Conservation (phyloP, 1,284 basidiomycete species). For the Ceratobasidium sp. region DNA sequence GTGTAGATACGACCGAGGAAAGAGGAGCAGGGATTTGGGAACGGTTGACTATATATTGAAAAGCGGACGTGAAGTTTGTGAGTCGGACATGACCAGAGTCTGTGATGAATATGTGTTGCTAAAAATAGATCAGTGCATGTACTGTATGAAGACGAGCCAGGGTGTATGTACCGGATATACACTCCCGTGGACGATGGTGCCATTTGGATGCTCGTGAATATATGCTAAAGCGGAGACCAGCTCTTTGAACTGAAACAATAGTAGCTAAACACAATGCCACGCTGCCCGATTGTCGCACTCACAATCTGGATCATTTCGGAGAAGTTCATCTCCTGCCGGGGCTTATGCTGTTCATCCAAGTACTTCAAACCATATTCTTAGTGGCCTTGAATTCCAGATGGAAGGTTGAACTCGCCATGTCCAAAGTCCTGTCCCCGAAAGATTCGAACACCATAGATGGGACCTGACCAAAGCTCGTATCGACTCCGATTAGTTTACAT, state of each 20-base stretch:
- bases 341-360: neutral
- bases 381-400: too few species aligned
- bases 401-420: neutral
- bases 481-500: constrained; percentile 27
- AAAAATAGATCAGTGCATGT: neutral
- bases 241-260: constrained; percentile 23
- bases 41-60: constrained; percentile 25
- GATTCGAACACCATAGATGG: constrained; percentile 34
- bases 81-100: constrained; percentile 21
- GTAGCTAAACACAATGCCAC: neutral
- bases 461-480: neutral
- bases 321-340: neutral
- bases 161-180: neutral
- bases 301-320: neutral
- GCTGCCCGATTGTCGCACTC: neutral
- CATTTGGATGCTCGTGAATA: constrained; percentile 28
- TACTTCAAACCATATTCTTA: neutral
- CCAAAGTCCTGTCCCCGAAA: constrained; percentile 7
- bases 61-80: constrained; percentile 23
- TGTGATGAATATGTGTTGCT: constrained; percentile 17
- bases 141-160: too few species aligned
- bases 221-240: constrained; percentile 26
- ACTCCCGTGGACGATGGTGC: constrained; percentile 31
- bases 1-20: constrained; percentile 4
- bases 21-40: neutral